Evolutionary conservation across 345 rosid species (phyloP).

Genomic region (Raphanus sativus): DNA sequence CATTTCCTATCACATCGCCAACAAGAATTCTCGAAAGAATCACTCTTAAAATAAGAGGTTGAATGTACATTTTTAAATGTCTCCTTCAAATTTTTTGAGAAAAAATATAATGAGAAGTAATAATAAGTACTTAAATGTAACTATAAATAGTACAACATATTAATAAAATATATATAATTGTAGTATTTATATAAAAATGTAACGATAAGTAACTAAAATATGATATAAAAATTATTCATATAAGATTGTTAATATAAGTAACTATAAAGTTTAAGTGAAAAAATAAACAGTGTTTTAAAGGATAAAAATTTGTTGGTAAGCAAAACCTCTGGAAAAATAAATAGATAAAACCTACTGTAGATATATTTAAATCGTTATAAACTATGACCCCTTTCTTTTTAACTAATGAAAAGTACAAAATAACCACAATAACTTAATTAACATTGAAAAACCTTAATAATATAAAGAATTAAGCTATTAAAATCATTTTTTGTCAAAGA

Average conservation of each 20-base stretch:
- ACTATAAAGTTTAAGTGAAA: no score
- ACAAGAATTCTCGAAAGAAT: not conserved
- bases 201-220: no score
- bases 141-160: no score
- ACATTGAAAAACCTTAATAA: not conserved
- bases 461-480: not conserved
- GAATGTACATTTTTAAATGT: not conserved
- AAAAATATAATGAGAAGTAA: not conserved
- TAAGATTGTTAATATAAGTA: no score
- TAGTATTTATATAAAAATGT: no score
- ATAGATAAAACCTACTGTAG: no score
- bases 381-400: not conserved
- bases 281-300: no score
- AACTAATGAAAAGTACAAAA: not conserved
- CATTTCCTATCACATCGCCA: not conserved
- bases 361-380: not conserved
- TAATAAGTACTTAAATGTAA: no score
- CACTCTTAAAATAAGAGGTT: not conserved
- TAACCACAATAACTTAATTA: conserved; percentile 3
- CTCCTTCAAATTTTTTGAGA: not conserved
- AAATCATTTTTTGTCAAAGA: not conserved
- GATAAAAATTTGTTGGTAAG: no score
- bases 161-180: no score
- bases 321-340: no score
- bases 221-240: no score